Percentiles rank a stretch among this genome's conserved stretches.
Conservation (phyloP, 2,329 filamentous ascomycete genomes). For the Orbilia quercus region DNA sequence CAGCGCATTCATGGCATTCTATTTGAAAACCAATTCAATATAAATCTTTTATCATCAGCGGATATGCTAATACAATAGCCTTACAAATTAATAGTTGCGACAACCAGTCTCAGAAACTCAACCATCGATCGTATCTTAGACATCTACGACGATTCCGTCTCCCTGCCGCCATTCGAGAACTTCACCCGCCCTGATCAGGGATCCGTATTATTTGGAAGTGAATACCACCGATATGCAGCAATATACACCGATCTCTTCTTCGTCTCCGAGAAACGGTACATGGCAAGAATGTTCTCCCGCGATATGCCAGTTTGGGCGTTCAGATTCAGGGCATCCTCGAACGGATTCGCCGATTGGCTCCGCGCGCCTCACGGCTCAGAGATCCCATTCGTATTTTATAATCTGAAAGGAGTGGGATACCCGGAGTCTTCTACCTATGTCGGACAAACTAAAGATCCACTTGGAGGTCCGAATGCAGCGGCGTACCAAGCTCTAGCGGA, state of each 20-base stretch:
- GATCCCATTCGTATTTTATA: slow-evolving; percentile 63
- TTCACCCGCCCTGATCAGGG: slow-evolving; percentile 61
- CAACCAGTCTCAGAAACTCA: slow-evolving; percentile 9
- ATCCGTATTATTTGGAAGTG: slow-evolving; percentile 56
- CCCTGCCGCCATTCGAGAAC: slow-evolving; percentile 19
- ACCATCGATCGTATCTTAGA: slow-evolving; percentile 20
- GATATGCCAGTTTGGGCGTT: slow-evolving; percentile 70
- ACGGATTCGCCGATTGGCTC: slow-evolving; percentile 64
- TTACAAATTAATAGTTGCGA: background rate
- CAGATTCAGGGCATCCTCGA: slow-evolving; percentile 70
- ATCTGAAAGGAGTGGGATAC: slow-evolving; percentile 58
- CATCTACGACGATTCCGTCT: slow-evolving; percentile 16
- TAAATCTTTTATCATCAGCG: background rate
- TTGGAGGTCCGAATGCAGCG: slow-evolving; percentile 58
- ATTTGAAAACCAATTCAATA: too few relatives aligned
- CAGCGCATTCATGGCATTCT: too few relatives aligned
- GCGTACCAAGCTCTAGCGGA: slow-evolving; percentile 27
- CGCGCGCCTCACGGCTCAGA: slow-evolving; percentile 69
- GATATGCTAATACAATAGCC: background rate
- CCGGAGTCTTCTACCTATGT: background rate
- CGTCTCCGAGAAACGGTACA: slow-evolving; percentile 69
- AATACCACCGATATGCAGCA: slow-evolving; percentile 69
- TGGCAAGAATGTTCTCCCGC: slow-evolving; percentile 66
- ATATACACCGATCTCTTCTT: slow-evolving; percentile 69
- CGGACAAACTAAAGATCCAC: slow-evolving; percentile 4